phyloP scores from a whole-genome alignment of 83 land plant species.

The Picea abies region DNA sequence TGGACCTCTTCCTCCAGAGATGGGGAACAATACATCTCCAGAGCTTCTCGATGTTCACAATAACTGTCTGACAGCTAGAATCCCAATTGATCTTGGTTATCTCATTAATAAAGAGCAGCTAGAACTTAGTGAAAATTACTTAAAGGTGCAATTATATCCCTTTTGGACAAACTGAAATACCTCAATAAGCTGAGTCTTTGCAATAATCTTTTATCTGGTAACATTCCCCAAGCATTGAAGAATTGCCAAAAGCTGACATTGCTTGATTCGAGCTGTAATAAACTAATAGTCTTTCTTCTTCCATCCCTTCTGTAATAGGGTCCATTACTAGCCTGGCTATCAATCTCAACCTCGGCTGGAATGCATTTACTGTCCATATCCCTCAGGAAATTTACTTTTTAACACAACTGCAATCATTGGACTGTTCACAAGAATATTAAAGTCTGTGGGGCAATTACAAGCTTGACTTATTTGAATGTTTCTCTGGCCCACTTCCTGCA shows the following conservation, averaged over 20 bases:
- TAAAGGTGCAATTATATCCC: conserved; percentile 69
- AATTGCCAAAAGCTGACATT: conserved; percentile 54
- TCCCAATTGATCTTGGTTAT: conserved; percentile 59
- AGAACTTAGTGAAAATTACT: conserved; percentile 63
- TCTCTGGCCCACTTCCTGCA: conserved; percentile 70
- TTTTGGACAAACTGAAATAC: conserved; percentile 59
- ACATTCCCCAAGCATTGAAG: conserved; percentile 55
- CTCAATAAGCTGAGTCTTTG: conserved; percentile 64
- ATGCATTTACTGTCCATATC: conserved; percentile 51
- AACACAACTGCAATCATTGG: conserved; percentile 65
- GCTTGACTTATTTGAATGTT: conserved; percentile 66
- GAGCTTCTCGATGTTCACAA: conserved; percentile 63
- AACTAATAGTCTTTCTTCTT: conserved; percentile 63
- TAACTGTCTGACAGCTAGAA: conserved; percentile 54
- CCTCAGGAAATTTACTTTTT: conserved; percentile 51
- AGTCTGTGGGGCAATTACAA: conserved; percentile 53
- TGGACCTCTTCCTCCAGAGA: conserved; percentile 57
- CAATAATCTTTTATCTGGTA: conserved; percentile 56
- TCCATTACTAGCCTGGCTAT: conserved; percentile 53
- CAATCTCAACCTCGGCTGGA: conserved; percentile 59
- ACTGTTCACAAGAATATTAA: conserved; percentile 59
- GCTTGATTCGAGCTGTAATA: conserved; percentile 67
- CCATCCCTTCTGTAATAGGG: conserved; percentile 65
- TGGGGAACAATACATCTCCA: conserved; percentile 54
- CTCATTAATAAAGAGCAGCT: conserved; percentile 65